Evolutionary conservation across 495 filamentous ascomycete genomes (phyloP).

Genomic region (Xylaria flabelliformis): DNA sequence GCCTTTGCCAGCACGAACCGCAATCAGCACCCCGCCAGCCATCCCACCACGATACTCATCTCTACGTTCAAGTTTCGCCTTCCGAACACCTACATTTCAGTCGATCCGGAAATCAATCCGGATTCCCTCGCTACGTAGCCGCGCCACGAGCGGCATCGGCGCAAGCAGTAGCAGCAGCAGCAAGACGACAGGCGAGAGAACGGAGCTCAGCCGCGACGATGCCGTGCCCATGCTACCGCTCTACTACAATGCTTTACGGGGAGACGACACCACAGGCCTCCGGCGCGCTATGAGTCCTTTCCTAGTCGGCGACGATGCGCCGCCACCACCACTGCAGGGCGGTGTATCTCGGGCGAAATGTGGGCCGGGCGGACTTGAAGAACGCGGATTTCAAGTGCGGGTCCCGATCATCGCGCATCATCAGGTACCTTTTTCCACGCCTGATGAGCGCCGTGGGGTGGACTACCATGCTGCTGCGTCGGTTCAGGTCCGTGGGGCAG

Average conservation of each 20-base stretch:
- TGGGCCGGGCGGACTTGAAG: too few species aligned
- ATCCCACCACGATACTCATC: conserved; percentile 26
- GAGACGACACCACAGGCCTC: neutral
- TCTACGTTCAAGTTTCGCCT: conserved; percentile 8
- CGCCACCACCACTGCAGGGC: neutral
- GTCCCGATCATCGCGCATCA: conserved; percentile 4
- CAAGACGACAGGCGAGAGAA: neutral
- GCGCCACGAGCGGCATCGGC: neutral
- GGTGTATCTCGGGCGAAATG: neutral
- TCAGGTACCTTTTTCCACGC: too few species aligned
- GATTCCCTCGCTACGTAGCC: neutral
- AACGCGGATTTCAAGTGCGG: neutral
- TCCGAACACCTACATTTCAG: conserved; percentile 22
- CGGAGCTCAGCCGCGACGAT: neutral
- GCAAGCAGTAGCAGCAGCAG: conserved; percentile 11
- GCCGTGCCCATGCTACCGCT: conserved; percentile 20
- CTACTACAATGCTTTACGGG: neutral
- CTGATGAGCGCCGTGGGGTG: neutral
- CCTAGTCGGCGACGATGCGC: neutral
- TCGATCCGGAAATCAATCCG: conserved; percentile 17
- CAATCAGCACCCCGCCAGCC: neutral
- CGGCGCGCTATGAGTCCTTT: neutral
- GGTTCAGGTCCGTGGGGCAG: neutral
- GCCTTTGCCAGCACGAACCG: neutral
- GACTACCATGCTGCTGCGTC: too few species aligned